Evolutionary conservation across 345 rosid genomes (phyloP), one percentile per base, ranked within the genome.

Genomic region (Moringa oleifera): DNA sequence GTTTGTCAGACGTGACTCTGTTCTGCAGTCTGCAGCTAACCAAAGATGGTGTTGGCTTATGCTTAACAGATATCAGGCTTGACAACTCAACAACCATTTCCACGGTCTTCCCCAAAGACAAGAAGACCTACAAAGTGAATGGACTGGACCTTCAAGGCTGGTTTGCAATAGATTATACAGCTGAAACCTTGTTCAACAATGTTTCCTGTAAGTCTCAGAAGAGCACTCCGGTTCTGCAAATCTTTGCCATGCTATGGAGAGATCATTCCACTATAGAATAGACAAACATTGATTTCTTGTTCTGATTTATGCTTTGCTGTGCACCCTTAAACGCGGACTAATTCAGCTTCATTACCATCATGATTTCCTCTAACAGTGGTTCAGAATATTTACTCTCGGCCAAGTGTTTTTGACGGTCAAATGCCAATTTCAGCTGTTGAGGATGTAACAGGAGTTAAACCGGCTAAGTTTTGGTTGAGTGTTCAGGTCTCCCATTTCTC

Each of bases 11-110:
- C 5, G 53, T 72, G 53, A 62, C 73, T 49, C 2, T 84, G 71
- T 70, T 66, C 53, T 87, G 94, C 73, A 79, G 73, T 67, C 71
- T 84, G 22, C 90, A 87, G 28, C 55, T 87, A 13, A 77, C 90
- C 7, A 73, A 80, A 71, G 94, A 87, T 23, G 71, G 73, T 3
- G 11, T 59, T 0, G 94, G 86, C 18, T 62, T 87, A n/a, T 87
- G 94, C 81, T 73, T 58, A 51, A 45, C 86, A 12, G 78, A 74
- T 25, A 13, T 84, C 25, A 67, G 9, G 58, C 79, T 87, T 15
- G 73, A 78, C 7, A 79, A 80, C 50, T 18, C 81, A 4, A 87
- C 90, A 23, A 65, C 24, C 50, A 71, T 82, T 6, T 61, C 47
- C 2, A 19, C 1, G 18, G 2, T 70, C 1, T 74, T 19, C 52